These are phyloP conservation scores for Ganoderma lingzhi DNA, from an alignment of 1,284 basidiomycete genomes.

Conservation along the genomic window DNA sequence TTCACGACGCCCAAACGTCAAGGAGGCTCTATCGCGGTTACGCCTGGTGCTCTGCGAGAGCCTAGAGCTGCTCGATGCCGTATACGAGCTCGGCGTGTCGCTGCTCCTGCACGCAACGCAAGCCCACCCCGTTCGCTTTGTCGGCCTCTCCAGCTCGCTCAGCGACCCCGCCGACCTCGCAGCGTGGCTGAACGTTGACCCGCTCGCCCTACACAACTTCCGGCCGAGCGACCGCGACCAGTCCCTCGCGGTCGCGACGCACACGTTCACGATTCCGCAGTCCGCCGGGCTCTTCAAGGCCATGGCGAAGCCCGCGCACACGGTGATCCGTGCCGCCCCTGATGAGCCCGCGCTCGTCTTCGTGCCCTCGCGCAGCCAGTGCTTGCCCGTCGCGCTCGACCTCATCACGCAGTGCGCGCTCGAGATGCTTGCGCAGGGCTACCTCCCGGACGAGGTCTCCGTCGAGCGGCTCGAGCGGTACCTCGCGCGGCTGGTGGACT, in stretches of 20 bases:
- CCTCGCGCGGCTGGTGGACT: constrained; percentile 70
- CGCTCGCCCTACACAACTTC: constrained; percentile 79
- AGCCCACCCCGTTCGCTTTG: constrained; percentile 69
- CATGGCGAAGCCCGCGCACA: constrained; percentile 92
- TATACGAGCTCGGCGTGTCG: constrained; percentile 87
- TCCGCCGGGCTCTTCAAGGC: constrained; percentile 89
- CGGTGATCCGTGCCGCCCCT: constrained; percentile 58
- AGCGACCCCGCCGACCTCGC: constrained; percentile 85
- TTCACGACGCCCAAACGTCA: constrained; percentile 38
- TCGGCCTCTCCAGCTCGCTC: constrained; percentile 85
- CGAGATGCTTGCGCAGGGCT: constrained; percentile 77
- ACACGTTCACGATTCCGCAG: constrained; percentile 89
- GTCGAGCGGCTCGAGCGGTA: constrained; percentile 70
- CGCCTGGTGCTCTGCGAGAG: constrained; percentile 85
- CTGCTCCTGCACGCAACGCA: constrained; percentile 72
- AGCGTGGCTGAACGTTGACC: constrained; percentile 83
- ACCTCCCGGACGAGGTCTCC: constrained; percentile 64
- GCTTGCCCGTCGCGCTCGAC: constrained; percentile 80
- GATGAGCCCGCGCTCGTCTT: constrained; percentile 82
- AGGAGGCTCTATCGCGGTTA: constrained; percentile 50
- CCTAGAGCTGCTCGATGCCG: constrained; percentile 84
- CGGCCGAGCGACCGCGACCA: constrained; percentile 86
- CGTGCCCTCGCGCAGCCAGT: constrained; percentile 88
- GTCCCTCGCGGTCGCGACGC: constrained; percentile 73
- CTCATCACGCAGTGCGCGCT: constrained; percentile 90